phyloP scores from a whole-genome alignment of 2,329 filamentous ascomycete species.

The Tolypocladium tropicale region DNA sequence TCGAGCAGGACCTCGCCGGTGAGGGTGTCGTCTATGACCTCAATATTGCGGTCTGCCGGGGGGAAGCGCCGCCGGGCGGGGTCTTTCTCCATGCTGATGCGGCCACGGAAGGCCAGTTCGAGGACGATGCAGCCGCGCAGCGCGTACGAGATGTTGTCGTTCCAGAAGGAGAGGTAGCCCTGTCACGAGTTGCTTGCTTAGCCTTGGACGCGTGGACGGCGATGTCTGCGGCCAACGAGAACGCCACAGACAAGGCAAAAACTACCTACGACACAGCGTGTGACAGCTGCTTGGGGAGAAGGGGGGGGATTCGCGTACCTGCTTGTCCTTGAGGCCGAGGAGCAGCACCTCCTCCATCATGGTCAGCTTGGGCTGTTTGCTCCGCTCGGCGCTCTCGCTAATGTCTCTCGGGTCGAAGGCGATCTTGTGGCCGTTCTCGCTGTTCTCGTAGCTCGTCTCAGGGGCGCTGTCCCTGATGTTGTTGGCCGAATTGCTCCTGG shows the following conservation, averaged over 20 bases:
- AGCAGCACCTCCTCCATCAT: slow-evolving; percentile 97
- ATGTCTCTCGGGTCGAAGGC: slow-evolving; percentile 96
- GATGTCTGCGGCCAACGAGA: not conserved
- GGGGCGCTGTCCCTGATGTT: slow-evolving; percentile 45
- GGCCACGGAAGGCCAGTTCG: slow-evolving; percentile 89
- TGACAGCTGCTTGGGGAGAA: no score
- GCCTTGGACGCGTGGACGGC: slow-evolving; percentile 4
- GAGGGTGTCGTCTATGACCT: slow-evolving; percentile 92
- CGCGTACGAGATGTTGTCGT: slow-evolving; percentile 98
- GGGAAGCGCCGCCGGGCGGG: slow-evolving; percentile 85
- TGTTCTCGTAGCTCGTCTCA: slow-evolving; percentile 80
- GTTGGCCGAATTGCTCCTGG: slow-evolving; percentile 46
- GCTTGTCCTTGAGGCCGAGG: slow-evolving; percentile 95
- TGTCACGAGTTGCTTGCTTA: slow-evolving; percentile 25
- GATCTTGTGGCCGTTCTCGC: slow-evolving; percentile 97
- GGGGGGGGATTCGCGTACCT: slow-evolving; percentile 50
- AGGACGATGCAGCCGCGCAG: slow-evolving; percentile 96
- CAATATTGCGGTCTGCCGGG: slow-evolving; percentile 84
- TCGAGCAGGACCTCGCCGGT: slow-evolving; percentile 96
- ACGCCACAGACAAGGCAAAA: not conserved
- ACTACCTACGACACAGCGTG: no score
- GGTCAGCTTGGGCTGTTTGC: slow-evolving; percentile 96
- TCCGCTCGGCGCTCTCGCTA: slow-evolving; percentile 89
- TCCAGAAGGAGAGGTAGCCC: slow-evolving; percentile 99
- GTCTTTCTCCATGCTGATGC: slow-evolving; percentile 98